These are phyloP conservation scores for Blastobotrys malaysiensis DNA, from an alignment of 1,139 yeast genomes.

Conservation along the genomic window DNA sequence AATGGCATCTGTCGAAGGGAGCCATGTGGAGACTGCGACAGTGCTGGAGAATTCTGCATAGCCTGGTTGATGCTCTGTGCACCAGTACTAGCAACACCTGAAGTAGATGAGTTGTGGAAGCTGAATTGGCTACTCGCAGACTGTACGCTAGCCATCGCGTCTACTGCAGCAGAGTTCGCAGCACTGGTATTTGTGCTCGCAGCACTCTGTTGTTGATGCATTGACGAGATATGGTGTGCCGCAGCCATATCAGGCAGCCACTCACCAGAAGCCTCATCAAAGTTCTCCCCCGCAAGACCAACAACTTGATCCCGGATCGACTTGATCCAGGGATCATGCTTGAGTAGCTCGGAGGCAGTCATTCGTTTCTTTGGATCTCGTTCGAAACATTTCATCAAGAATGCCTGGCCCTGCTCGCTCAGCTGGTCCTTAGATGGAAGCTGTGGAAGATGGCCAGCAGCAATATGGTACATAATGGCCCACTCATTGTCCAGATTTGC, in stretches of 20 bases:
- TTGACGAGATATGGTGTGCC: neutral
- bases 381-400: slow-evolving; percentile 70
- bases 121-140: neutral
- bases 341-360: slow-evolving; percentile 72
- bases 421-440: slow-evolving; percentile 77
- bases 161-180: neutral
- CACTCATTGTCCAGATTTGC: slow-evolving; percentile 92
- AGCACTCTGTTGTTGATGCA: neutral
- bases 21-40: neutral
- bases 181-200: neutral
- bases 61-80: neutral
- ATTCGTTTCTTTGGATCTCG: slow-evolving; percentile 79
- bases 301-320: slow-evolving; percentile 19
- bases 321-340: slow-evolving; percentile 74
- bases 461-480: slow-evolving; percentile 98
- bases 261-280: neutral
- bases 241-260: neutral
- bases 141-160: neutral
- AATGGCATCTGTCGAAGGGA: neutral
- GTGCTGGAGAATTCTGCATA: neutral
- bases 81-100: neutral
- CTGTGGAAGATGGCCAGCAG: slow-evolving; percentile 89
- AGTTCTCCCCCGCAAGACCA: slow-evolving; percentile 1
- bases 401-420: slow-evolving; percentile 64
- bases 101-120: neutral